Evolutionary conservation across 305 asterid genomes (phyloP).

Genomic region (Solanum aculeatissimum): DNA sequence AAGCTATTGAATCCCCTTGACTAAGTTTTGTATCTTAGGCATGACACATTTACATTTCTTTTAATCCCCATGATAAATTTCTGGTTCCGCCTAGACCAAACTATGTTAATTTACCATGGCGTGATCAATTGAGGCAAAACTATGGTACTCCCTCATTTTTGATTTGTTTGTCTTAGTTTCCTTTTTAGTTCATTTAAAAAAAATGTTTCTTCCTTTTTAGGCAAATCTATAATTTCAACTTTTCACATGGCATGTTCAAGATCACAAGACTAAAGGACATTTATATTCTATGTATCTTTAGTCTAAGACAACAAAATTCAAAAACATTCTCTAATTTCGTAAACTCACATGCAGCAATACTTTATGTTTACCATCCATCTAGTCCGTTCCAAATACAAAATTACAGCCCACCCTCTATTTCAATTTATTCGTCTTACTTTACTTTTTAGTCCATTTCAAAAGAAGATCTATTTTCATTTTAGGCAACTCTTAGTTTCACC

Average conservation of each 20-base stretch:
- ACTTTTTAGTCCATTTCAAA: no score
- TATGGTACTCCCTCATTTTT: not conserved
- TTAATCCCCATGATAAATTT: not conserved
- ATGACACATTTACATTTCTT: not conserved
- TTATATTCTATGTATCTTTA: not conserved
- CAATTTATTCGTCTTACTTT: no score
- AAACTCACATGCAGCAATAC: no score
- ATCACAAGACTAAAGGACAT: not conserved
- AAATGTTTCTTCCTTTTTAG: not conserved
- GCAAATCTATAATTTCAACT: not conserved
- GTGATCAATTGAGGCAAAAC: not conserved
- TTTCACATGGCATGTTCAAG: not conserved
- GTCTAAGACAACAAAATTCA: no score
- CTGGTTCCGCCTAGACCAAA: not conserved
- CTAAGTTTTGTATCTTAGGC: not conserved
- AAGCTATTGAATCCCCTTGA: not conserved
- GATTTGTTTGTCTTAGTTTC: not conserved
- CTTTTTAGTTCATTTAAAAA: not conserved
- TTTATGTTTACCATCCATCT: no score
- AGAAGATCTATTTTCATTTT: no score
- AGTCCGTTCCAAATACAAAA: no score
- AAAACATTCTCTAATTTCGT: no score
- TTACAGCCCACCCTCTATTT: no score
- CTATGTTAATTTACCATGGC: not conserved
- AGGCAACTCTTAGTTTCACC: no score